phyloP scores from a whole-genome alignment of 169 alveolate genomes.

The Eimeria praecox region DNA sequence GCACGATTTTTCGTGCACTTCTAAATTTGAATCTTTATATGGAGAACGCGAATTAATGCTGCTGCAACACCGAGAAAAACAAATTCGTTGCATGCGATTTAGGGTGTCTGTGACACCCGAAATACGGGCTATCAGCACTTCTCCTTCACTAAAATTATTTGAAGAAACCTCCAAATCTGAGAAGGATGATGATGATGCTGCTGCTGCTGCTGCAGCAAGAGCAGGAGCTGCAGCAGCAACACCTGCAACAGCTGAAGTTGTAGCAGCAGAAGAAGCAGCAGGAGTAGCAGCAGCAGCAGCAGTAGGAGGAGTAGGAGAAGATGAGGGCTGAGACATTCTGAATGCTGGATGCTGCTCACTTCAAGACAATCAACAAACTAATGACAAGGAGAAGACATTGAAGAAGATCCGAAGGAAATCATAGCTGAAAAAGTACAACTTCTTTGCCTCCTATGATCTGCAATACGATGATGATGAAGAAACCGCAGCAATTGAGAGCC shows the following conservation, averaged over 20 bases:
- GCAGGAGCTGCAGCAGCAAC: neutral
- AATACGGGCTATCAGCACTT: constrained; percentile 13
- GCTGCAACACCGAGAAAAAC: constrained; percentile 56
- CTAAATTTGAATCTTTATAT: neutral
- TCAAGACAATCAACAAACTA: too few species aligned
- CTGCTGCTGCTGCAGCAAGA: neutral
- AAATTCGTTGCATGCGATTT: neutral
- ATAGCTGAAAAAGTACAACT: neutral
- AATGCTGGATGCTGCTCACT: too few species aligned
- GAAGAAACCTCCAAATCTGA: neutral
- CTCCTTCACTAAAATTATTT: neutral
- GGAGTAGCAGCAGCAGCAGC: neutral
- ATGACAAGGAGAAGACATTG: neutral
- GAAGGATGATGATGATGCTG: neutral
- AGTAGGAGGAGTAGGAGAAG: neutral
- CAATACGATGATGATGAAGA: neutral
- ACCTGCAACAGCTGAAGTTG: too few species aligned
- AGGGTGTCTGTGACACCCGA: constrained; percentile 57
- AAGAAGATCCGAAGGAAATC: neutral
- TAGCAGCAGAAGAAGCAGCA: too few species aligned
- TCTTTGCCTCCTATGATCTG: neutral
- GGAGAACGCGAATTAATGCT: neutral
- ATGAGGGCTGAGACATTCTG: too few species aligned
- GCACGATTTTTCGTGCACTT: constrained; percentile 27
- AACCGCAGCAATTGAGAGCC: neutral